Conservation (phyloP, 331 rosid genomes). For the Malus hybrid region DNA sequence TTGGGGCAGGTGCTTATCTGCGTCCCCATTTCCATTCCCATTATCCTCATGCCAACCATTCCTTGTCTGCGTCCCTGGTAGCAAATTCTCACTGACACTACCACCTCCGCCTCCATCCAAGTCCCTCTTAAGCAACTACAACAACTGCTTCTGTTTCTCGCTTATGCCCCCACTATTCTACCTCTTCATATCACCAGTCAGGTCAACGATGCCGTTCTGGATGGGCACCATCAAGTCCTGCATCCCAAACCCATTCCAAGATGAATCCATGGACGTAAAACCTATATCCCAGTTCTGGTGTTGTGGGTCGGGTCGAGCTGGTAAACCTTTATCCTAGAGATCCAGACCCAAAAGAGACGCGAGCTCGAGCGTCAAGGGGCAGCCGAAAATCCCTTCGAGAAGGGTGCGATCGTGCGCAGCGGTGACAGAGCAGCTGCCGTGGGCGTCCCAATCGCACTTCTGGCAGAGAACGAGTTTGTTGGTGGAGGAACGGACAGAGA, state of each 20-base stretch:
- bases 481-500: slow-evolving; percentile 43
- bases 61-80: slow-evolving; percentile 17
- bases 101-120: background rate
- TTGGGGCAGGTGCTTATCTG: slow-evolving; percentile 65
- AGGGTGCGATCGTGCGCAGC: slow-evolving; percentile 36
- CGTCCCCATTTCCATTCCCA: slow-evolving; percentile 7
- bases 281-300: slow-evolving; percentile 7
- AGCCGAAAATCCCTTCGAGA: slow-evolving; percentile 47
- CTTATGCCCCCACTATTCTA: slow-evolving; percentile 5
- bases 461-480: slow-evolving; percentile 58
- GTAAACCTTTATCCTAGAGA: slow-evolving; percentile 13
- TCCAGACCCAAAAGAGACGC: slow-evolving; percentile 48
- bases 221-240: slow-evolving; percentile 47
- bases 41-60: slow-evolving; percentile 12
- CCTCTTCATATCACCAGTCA: slow-evolving; percentile 17
- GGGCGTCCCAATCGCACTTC: slow-evolving; percentile 57
- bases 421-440: slow-evolving; percentile 35
- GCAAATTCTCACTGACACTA: slow-evolving; percentile 16
- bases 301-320: background rate
- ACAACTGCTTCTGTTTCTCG: slow-evolving; percentile 54
- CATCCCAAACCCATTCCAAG: slow-evolving; percentile 13
- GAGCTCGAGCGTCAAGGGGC: slow-evolving; percentile 47
- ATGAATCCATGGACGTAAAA: slow-evolving; percentile 12
- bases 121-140: slow-evolving; percentile 45
- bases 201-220: slow-evolving; percentile 11